Percentiles rank a stretch among this genome's conserved stretches.
phyloP scores from a whole-genome alignment of 805 yeast species.

The Blastobotrys mokoenaii region DNA sequence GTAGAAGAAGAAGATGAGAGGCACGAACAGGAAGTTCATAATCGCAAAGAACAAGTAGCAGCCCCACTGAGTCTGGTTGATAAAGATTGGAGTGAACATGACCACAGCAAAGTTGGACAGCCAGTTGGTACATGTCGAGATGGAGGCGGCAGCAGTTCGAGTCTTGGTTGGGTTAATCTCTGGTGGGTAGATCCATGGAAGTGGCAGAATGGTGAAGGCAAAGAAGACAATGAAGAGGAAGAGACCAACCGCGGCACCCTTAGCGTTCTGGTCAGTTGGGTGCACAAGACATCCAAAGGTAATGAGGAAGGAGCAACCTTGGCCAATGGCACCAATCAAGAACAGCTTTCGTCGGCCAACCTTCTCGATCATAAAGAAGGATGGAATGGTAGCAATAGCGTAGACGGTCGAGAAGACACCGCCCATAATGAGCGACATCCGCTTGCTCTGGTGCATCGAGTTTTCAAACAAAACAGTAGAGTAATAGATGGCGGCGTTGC shows the following conservation, averaged over 20 bases:
- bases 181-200: slow-evolving; percentile 22
- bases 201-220: slow-evolving; percentile 18
- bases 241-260: slow-evolving; percentile 19
- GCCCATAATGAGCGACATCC: slow-evolving; percentile 16
- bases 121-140: slow-evolving; percentile 63
- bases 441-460: slow-evolving; percentile 9
- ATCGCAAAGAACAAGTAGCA: slow-evolving; percentile 62
- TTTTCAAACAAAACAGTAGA: slow-evolving; percentile 18
- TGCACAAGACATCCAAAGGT: slow-evolving; percentile 17
- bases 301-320: slow-evolving; percentile 30
- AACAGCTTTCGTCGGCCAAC: slow-evolving; percentile 60
- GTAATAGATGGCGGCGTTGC: slow-evolving; percentile 20
- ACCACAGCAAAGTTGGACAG: slow-evolving; percentile 56
- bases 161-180: slow-evolving; percentile 19
- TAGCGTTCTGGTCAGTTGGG: slow-evolving; percentile 12
- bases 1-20: slow-evolving; percentile 56
- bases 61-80: slow-evolving; percentile 43
- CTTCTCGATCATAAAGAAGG: slow-evolving; percentile 30
- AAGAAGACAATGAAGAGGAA: slow-evolving; percentile 18
- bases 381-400: slow-evolving; percentile 19
- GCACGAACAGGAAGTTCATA: slow-evolving; percentile 51
- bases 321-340: slow-evolving; percentile 43
- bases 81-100: slow-evolving; percentile 54
- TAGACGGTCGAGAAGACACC: slow-evolving; percentile 19
- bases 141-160: slow-evolving; percentile 39